phyloP scores from a whole-genome alignment of 2,329 filamentous ascomycete species.

The Aureobasidium sp. region DNA sequence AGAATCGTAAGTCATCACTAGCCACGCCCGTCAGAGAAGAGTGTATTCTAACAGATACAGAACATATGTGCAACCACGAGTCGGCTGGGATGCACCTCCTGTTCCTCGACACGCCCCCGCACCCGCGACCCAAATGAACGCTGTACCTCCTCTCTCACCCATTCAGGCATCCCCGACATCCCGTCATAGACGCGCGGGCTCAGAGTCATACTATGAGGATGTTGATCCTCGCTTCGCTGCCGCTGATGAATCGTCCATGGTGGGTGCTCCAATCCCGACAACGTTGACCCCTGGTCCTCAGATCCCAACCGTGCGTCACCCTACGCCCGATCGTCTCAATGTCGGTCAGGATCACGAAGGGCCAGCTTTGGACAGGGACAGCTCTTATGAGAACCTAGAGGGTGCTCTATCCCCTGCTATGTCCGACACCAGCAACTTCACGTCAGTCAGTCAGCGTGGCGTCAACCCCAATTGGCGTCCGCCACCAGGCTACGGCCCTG shows the following conservation, averaged over 20 bases:
- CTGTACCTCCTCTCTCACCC: slow-evolving; percentile 23
- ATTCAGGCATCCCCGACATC: slow-evolving; percentile 23
- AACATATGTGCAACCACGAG: slow-evolving; percentile 42
- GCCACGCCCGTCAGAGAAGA: not conserved
- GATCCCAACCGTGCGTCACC: slow-evolving; percentile 21
- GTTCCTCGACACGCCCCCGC: slow-evolving; percentile 16
- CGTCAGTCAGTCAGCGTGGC: slow-evolving; percentile 79
- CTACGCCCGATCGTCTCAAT: slow-evolving; percentile 6
- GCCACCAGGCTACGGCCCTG: slow-evolving; percentile 33
- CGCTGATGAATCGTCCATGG: slow-evolving; percentile 34
- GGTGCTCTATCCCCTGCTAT: slow-evolving; percentile 61
- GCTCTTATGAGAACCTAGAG: slow-evolving; percentile 58
- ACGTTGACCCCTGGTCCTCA: slow-evolving; percentile 17
- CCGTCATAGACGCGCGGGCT: slow-evolving; percentile 29
- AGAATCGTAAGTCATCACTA: slow-evolving; percentile 55
- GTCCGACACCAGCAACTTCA: slow-evolving; percentile 79
- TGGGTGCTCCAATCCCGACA: slow-evolving; percentile 18
- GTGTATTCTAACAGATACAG: slow-evolving; percentile 18
- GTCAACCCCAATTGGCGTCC: slow-evolving; percentile 80
- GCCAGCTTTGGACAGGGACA: slow-evolving; percentile 32
- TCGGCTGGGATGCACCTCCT: slow-evolving; percentile 32
- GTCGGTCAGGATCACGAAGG: slow-evolving; percentile 14
- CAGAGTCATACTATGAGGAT: slow-evolving; percentile 77
- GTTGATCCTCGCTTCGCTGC: slow-evolving; percentile 80
- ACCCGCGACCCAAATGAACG: slow-evolving; percentile 19